Conservation (phyloP, 2,329 filamentous ascomycete species). For the Zymoseptoria tritici region DNA sequence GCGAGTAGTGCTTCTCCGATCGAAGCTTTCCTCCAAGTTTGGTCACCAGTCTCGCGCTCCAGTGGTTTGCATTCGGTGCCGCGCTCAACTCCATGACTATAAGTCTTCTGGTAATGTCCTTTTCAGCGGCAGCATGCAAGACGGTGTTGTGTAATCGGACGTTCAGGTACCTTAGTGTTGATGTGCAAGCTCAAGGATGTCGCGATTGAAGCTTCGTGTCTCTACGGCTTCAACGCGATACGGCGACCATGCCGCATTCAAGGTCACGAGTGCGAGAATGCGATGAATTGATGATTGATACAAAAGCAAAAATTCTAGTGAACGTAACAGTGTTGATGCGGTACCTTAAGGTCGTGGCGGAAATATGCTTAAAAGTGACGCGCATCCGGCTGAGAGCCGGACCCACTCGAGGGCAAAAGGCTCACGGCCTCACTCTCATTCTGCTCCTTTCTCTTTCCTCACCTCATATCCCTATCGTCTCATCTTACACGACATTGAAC, state of each 20-base stretch:
- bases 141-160: neutral
- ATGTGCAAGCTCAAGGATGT: neutral
- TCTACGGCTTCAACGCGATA: neutral
- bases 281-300: neutral
- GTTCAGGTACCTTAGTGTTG: neutral
- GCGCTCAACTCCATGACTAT: constrained; percentile 22
- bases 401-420: neutral
- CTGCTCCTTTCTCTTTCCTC: neutral
- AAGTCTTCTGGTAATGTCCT: neutral
- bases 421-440: too few species aligned
- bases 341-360: too few species aligned
- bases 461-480: neutral
- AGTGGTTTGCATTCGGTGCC: constrained; percentile 21
- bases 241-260: neutral
- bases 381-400: neutral
- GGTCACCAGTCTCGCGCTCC: constrained; percentile 24
- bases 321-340: neutral
- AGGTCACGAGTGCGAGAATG: neutral
- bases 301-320: neutral
- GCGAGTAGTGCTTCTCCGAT: constrained; percentile 23
- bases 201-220: neutral
- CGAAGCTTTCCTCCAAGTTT: constrained; percentile 22
- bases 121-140: neutral
- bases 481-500: neutral
- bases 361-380: neutral